Percentiles rank a stretch among this genome's conserved stretches.
phyloP scores from a whole-genome alignment of 768 basidiomycete species.

The Pholiota conissans region DNA sequence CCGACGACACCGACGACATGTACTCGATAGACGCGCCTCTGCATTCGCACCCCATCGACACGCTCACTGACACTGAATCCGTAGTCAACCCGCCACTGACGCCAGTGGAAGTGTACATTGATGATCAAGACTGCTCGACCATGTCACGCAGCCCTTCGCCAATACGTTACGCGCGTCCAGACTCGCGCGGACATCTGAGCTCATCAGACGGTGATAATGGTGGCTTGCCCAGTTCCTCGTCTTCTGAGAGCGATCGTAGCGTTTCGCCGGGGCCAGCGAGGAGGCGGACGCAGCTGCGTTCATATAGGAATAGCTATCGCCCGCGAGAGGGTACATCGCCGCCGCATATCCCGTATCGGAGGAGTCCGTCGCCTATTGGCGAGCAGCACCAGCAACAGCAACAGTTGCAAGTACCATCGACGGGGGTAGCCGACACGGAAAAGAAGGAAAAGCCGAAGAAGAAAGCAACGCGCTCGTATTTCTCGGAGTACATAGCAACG shows the following conservation, averaged over 20 bases:
- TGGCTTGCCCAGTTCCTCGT: conserved; percentile 3
- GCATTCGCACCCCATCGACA: conserved; percentile 15
- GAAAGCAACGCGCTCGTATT: conserved; percentile 18
- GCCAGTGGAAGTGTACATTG: conserved; percentile 23
- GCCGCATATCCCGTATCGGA: conserved; percentile 18
- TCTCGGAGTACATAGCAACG: conserved; percentile 12
- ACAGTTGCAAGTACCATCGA: neutral
- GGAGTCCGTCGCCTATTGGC: neutral
- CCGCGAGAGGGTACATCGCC: conserved; percentile 16
- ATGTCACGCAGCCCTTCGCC: conserved; percentile 31
- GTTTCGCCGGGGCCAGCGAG: conserved; percentile 10
- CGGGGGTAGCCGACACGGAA: neutral
- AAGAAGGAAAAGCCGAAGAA: conserved; percentile 13
- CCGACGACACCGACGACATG: conserved; percentile 3
- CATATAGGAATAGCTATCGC: conserved; percentile 27
- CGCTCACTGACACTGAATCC: conserved; percentile 13
- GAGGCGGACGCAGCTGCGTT: conserved; percentile 23
- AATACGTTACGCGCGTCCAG: conserved; percentile 34
- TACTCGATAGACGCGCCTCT: conserved; percentile 11
- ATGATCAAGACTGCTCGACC: conserved; percentile 21
- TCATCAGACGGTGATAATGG: conserved; percentile 11
- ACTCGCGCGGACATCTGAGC: conserved; percentile 25
- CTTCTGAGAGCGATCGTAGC: neutral
- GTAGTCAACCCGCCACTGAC: conserved; percentile 8
- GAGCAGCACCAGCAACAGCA: neutral